These are phyloP conservation scores for Santalum album DNA, from an alignment of 164 flowering plant species.

Conservation along the genomic window DNA sequence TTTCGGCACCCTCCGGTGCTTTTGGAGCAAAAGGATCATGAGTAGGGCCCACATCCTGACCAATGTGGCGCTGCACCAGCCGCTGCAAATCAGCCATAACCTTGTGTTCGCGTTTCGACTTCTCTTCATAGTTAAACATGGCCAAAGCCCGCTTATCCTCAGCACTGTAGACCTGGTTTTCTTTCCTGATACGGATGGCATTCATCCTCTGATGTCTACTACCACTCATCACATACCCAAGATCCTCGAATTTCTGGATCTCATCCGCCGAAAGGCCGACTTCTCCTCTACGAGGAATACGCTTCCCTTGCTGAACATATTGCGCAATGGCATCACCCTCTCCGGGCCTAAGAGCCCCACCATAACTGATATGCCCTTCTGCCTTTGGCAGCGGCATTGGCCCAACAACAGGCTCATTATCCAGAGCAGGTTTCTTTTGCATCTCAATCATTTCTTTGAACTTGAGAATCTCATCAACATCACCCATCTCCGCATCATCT, in stretches of 20 bases:
- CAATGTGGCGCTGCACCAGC: constrained; percentile 88
- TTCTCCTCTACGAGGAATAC: constrained; percentile 98
- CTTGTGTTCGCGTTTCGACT: constrained; percentile 82
- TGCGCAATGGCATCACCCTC: constrained; percentile 99
- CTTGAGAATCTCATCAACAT: constrained; percentile 35
- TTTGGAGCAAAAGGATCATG: constrained; percentile 83
- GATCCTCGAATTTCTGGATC: constrained; percentile 76
- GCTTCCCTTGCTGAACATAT: constrained; percentile 96
- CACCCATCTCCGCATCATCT: constrained; percentile 23
- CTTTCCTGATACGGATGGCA: constrained; percentile 97
- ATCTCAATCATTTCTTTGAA: constrained; percentile 77
- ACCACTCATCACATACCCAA: constrained; percentile 99
- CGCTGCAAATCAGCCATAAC: constrained; percentile 97
- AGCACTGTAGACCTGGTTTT: constrained; percentile 97
- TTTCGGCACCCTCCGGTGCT: constrained; percentile 51
- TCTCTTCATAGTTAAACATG: constrained; percentile 94
- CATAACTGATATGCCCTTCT: constrained; percentile 98
- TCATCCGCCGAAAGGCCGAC: constrained; percentile 98
- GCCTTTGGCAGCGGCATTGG: constrained; percentile 88
- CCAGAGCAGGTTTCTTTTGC: constrained; percentile 62
- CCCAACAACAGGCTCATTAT: constrained; percentile 67
- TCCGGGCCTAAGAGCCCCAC: constrained; percentile 97
- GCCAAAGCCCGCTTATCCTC: constrained; percentile 94
- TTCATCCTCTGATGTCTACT: constrained; percentile 99
- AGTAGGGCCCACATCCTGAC: constrained; percentile 84